Conservation (phyloP, 1,139 yeast species). For the Blastobotrys serpentis region DNA sequence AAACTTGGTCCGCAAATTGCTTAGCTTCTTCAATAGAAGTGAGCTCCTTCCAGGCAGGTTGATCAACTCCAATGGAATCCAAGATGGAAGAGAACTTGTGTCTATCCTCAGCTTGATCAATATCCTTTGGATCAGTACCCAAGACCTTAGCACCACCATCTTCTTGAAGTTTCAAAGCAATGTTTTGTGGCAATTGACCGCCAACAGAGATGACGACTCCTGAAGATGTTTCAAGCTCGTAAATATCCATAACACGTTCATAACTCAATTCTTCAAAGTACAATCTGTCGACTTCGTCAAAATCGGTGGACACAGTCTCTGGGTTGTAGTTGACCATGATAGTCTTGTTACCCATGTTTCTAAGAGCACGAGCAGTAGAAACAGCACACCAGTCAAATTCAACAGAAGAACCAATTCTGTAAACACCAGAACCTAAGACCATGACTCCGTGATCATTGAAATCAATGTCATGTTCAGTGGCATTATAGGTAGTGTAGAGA, state of each 20-base stretch:
- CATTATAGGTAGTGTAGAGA: conserved; percentile 93
- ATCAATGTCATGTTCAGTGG: conserved; percentile 76
- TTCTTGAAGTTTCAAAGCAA: conserved; percentile 90
- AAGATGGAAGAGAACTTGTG: conserved; percentile 97
- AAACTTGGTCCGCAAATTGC: conserved; percentile 83
- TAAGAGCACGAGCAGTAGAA: conserved; percentile 89
- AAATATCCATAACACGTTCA: conserved; percentile 93
- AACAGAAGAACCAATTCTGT: conserved; percentile 97
- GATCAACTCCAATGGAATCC: conserved; percentile 96
- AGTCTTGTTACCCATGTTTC: conserved; percentile 84
- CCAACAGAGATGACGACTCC: conserved; percentile 99
- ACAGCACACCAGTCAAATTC: conserved; percentile 99
- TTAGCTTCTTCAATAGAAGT: conserved; percentile 94
- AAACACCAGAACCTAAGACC: conserved; percentile 97
- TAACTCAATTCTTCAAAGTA: conserved; percentile 94
- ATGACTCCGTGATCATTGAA: conserved; percentile 89
- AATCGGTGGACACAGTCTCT: conserved; percentile 97
- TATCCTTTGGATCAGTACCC: conserved; percentile 98
- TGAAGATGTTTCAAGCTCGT: conserved; percentile 83
- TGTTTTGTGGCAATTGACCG: conserved; percentile 97
- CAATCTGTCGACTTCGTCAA: conserved; percentile 96
- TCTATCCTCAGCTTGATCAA: conserved; percentile 97
- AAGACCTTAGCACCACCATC: conserved; percentile 89
- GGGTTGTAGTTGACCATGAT: conserved; percentile 98
- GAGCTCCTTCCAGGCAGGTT: conserved; percentile 98